Evolutionary conservation across 495 filamentous ascomycete species (phyloP).

Genomic region (Penicillium diatomitis): DNA sequence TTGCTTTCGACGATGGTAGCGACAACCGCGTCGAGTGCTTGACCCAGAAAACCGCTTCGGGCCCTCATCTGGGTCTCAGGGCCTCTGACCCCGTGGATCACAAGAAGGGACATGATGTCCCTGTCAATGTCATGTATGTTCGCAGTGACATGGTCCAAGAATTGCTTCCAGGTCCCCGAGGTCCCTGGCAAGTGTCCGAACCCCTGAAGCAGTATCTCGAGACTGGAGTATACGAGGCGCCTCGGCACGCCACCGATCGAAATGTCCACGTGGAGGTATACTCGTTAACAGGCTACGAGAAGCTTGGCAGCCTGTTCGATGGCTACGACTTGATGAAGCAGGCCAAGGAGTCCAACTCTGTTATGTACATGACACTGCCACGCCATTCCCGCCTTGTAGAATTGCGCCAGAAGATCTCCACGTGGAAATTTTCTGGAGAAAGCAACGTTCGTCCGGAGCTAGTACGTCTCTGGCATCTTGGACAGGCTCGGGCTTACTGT

Average conservation of each 20-base stretch:
- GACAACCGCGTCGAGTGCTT: constrained; percentile 47
- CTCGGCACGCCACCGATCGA: constrained; percentile 5
- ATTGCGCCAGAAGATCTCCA: constrained; percentile 35
- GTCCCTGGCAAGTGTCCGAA: constrained; percentile 30
- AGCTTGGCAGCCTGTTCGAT: constrained; percentile 32
- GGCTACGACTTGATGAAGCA: constrained; percentile 39
- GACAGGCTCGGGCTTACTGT: constrained; percentile 27
- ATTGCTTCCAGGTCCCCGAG: constrained; percentile 34
- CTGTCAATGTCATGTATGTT: constrained; percentile 49
- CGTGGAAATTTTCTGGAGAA: constrained; percentile 19
- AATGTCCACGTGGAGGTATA: constrained; percentile 37
- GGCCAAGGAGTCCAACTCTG: constrained; percentile 27
- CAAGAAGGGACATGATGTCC: constrained; percentile 47
- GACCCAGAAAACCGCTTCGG: constrained; percentile 48
- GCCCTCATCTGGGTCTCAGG: constrained; percentile 43
- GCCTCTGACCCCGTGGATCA: constrained; percentile 27
- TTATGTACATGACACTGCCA: constrained; percentile 36
- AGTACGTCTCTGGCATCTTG: constrained; percentile 37
- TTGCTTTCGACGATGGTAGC: constrained; percentile 49
- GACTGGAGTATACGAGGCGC: constrained; percentile 15
- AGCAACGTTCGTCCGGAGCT: constrained; percentile 23
- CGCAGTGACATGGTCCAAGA: constrained; percentile 42
- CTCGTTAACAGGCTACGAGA: constrained; percentile 25
- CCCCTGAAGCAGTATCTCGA: constrained; percentile 32
- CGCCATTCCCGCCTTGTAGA: constrained; percentile 29